Evolutionary conservation across 208 protist species (phyloP), one percentile per base, ranked within the genome.

Genomic region (Leishmania amazonensis): DNA sequence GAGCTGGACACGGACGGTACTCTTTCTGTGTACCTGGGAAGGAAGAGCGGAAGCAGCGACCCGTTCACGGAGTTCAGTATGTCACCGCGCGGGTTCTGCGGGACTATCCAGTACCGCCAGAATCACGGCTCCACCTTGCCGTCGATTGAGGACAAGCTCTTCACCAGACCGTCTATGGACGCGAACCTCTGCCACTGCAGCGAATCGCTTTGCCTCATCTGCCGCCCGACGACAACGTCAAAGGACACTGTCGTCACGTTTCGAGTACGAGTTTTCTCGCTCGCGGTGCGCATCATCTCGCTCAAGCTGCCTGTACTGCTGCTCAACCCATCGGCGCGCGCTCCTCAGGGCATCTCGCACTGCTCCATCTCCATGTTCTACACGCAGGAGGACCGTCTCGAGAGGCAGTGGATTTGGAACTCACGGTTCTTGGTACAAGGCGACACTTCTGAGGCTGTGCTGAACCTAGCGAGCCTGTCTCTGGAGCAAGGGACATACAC

Each of bases 1-100:
- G 91, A 91, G 83, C 86, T 97, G 76, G 95, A 98, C 87, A 89
- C 73, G 3, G 95, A 98, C 84, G 93, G 92, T 67, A 90, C 87
- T 7, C 71, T 98, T 31, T 87, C 91, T 21, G 90, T 98, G 31
- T 93, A 89, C 42, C 79, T 97, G 17, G 95, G 95, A 21, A 88
- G 91, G 51, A 95, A 93, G 78, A 96, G 93, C 70, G 91, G 89
- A 51, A 96, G 89, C 79, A 91, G 89, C 82, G 89, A 88, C 49
- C 81, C 91, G 7, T 96, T 96, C 89, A 87, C 85, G 47, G 92
- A 96, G 72, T 86, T 94, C 58, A 90, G 84, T 77, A 81, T 81
- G 74, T 88, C 83, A 5, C 80, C 93, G 45, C 85, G 92, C 13
- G 95, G 95, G 28, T 98, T 98, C 86, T 95, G 91, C 75, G 95